These are phyloP conservation scores for Teunomyces barrocoloradensis DNA, from an alignment of 805 yeast genomes.

Conservation along the genomic window DNA sequence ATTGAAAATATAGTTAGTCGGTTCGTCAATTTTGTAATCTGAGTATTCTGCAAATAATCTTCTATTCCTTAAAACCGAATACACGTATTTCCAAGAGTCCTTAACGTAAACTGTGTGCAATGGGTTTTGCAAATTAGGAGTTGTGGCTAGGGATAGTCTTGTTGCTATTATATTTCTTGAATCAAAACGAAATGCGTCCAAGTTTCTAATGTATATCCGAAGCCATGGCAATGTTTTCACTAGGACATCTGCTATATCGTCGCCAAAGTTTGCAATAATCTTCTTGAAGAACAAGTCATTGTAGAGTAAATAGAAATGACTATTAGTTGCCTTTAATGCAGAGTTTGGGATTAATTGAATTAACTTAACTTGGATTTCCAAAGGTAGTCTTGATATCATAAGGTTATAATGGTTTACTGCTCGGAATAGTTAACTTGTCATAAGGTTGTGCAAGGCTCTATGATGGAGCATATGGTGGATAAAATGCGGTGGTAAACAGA, in stretches of 20 bases:
- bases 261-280: constrained; percentile 37
- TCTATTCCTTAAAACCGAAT: constrained; percentile 49
- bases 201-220: constrained; percentile 34
- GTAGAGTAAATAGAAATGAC: constrained; percentile 48
- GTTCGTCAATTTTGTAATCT: constrained; percentile 47
- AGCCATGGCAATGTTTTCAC: constrained; percentile 39
- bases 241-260: constrained; percentile 27
- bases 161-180: constrained; percentile 27
- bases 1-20: constrained; percentile 41
- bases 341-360: constrained; percentile 32
- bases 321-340: constrained; percentile 30
- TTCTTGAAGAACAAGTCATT: constrained; percentile 47
- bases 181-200: constrained; percentile 32
- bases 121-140: constrained; percentile 11
- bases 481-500: too few relatives aligned
- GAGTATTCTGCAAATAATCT: constrained; percentile 50
- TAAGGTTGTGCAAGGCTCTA: too few relatives aligned
- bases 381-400: constrained; percentile 30
- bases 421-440: background rate
- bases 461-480: too few relatives aligned
- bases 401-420: background rate
- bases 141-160: constrained; percentile 27
- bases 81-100: constrained; percentile 57
- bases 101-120: constrained; percentile 32
- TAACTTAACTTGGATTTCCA: constrained; percentile 42